These are phyloP conservation scores for Ceratobasidium sp. DNA, from an alignment of 1,284 basidiomycete species.

Conservation along the genomic window DNA sequence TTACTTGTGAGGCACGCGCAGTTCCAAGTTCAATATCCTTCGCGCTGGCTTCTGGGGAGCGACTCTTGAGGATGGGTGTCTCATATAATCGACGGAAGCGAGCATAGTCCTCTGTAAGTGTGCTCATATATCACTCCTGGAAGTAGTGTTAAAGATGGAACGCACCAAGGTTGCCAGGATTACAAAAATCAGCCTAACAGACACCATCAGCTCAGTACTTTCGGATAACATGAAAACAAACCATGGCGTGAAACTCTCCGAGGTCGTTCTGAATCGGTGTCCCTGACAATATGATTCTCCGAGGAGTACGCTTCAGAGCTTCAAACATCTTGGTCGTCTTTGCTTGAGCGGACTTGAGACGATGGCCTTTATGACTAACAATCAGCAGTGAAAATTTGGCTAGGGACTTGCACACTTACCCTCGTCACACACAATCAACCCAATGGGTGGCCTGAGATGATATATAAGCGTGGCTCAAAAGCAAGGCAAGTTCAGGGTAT, in stretches of 20 bases:
- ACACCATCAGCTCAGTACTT: not conserved
- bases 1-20: slow-evolving; percentile 78
- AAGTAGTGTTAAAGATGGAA: slow-evolving; percentile 42
- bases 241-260: slow-evolving; percentile 96
- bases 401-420: slow-evolving; percentile 62
- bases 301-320: slow-evolving; percentile 73
- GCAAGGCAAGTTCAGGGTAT: not conserved
- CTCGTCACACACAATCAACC: slow-evolving; percentile 96
- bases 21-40: slow-evolving; percentile 85
- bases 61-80: slow-evolving; percentile 88
- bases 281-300: slow-evolving; percentile 91
- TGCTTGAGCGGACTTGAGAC: slow-evolving; percentile 92
- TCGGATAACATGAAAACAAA: slow-evolving; percentile 58
- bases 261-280: slow-evolving; percentile 99
- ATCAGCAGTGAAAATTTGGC: no score
- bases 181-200: slow-evolving; percentile 89
- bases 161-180: slow-evolving; percentile 87
- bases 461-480: not conserved
- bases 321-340: slow-evolving; percentile 95
- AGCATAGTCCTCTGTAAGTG: slow-evolving; percentile 72
- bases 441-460: slow-evolving; percentile 81
- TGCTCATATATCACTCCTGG: slow-evolving; percentile 22
- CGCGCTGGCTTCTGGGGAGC: slow-evolving; percentile 79
- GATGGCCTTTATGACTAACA: slow-evolving; percentile 73
- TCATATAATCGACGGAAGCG: slow-evolving; percentile 89